Base-by-base conservation (phyloP, 805 yeast genomes). In the Cyberlindnera xylosilytica region DNA sequence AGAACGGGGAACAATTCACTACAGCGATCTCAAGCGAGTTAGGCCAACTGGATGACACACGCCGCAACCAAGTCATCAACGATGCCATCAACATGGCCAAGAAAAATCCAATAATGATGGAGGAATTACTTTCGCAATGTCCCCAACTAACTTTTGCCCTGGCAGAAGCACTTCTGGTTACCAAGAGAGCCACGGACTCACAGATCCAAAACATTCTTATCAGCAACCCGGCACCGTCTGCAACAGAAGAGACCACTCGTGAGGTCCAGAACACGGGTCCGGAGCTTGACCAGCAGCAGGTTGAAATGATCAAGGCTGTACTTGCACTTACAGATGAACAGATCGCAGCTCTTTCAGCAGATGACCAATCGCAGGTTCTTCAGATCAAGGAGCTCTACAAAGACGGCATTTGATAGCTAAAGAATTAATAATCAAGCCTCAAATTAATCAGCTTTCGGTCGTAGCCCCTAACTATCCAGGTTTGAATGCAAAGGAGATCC, bases 111-210 rank as follows among this genome's bases (percentile, higher is more conserved):
- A 70, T 69, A 6, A 64, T 79, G 44, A 79, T 85, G 68, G 73
- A 68, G 39, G 74, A 73, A 31, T 64, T 90, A 26, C 65, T 90
- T 15, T 72, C 72, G 20, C 77, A 77, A 49, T 79, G 81, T 45
- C 97, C 97, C 0, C 97, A 91, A 60, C 68, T 91, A 35, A 67
- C 87, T 2, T 88, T 81, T 60, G 93, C 96, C 0, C 67, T 87
- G 22, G 91, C 89, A 3, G 97, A 90, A 56, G 69, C 81, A 2
- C 63, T 87, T 47, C 57, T 82, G 48, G 64, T 39, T 10, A 45
- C 60, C 6, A 40, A 41, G 1, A 47, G 31, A 13, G 38, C 32
- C 1, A 35, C 41, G 4, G 36, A 44, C 9, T 34, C 33, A 5
- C 43, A 41, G 7, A 44, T 56, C 9, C 32, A 81, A 4, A 62